phyloP scores from a whole-genome alignment of 208 protist genomes.

The Acanthamoeba royreba region DNA sequence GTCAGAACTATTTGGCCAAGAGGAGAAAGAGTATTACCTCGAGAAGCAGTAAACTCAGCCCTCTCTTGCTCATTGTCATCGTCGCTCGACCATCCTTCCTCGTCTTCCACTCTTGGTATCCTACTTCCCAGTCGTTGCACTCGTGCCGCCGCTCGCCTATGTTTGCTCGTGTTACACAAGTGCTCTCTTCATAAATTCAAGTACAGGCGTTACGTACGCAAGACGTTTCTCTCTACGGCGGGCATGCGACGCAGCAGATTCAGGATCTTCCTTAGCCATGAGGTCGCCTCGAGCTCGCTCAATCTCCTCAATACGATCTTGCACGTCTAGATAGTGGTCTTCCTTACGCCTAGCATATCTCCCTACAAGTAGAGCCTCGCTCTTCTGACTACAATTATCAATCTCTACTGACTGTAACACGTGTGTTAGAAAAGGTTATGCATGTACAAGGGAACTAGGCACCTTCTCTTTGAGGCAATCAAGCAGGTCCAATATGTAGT shows the following conservation, averaged over 20 bases:
- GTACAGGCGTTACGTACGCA: not conserved
- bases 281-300: not conserved
- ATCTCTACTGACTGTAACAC: not conserved
- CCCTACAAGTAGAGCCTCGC: not conserved
- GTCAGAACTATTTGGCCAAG: not conserved
- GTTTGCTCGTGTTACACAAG: not conserved
- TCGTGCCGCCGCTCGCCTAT: not conserved
- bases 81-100: conserved; percentile 45
- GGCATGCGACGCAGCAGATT: not conserved
- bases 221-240: not conserved
- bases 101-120: not conserved
- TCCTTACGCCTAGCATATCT: not conserved
- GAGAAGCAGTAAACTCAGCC: not conserved
- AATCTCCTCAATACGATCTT: conserved; percentile 2
- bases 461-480: conserved; percentile 39
- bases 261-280: not conserved
- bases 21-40: not conserved
- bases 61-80: not conserved
- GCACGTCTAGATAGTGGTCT: not conserved
- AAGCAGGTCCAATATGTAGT: conserved; percentile 16
- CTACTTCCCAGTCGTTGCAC: not conserved
- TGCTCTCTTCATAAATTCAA: not conserved
- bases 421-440: not conserved
- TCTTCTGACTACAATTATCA: not conserved
- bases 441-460: not conserved